Percentiles rank a stretch among this genome's conserved stretches.
Evolutionary conservation across 495 filamentous ascomycete species (phyloP).

Genomic region (Hyaloscypha variabilis): DNA sequence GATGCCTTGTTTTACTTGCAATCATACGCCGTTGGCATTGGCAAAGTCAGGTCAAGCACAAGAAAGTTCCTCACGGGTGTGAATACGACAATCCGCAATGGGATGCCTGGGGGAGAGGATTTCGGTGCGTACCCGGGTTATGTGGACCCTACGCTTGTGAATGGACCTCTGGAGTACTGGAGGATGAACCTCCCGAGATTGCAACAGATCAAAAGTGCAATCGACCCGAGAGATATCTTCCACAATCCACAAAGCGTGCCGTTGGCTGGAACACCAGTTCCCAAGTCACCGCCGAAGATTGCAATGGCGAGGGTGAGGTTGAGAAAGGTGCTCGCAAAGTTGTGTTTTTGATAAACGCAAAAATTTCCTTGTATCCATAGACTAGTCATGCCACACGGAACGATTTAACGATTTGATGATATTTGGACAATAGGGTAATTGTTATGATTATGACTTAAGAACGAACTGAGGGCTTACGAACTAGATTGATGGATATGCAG

Average conservation of each 20-base stretch:
- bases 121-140: constrained; percentile 70
- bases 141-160: constrained; percentile 59
- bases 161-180: constrained; percentile 56
- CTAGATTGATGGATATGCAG: neutral
- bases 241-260: constrained; percentile 43
- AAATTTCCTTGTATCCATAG: neutral
- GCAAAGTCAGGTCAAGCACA: constrained; percentile 8
- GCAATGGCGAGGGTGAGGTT: neutral
- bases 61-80: constrained; percentile 4
- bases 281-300: neutral
- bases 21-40: constrained; percentile 54
- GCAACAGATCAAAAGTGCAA: constrained; percentile 49
- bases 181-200: constrained; percentile 48
- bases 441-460: neutral
- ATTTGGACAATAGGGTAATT: neutral
- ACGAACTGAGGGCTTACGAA: neutral
- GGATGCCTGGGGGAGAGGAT: constrained; percentile 36
- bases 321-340: neutral
- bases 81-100: constrained; percentile 31
- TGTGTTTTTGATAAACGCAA: neutral
- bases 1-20: constrained; percentile 61
- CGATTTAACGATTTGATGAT: neutral
- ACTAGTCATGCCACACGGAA: neutral
- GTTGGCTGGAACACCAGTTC: neutral
- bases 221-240: constrained; percentile 59